Percentiles rank a stretch among this genome's conserved stretches.
phyloP scores from a whole-genome alignment of 495 filamentous ascomycete genomes.

The Chaetomium fimeti region DNA sequence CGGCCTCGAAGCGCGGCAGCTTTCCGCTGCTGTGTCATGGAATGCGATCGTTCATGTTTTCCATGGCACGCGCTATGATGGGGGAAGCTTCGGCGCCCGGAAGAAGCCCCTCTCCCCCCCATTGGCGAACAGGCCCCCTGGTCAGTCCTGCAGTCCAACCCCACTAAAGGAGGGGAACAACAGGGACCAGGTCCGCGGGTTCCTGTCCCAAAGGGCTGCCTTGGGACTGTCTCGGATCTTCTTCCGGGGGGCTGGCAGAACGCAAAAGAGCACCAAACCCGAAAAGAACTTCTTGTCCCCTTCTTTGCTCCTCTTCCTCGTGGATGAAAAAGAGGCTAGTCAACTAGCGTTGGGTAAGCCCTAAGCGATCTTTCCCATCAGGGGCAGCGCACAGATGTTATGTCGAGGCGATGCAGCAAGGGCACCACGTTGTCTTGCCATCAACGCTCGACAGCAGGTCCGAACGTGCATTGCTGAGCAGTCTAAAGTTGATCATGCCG shows the following conservation, averaged over 20 bases:
- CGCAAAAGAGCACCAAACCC: constrained; percentile 6
- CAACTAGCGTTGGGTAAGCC: background rate
- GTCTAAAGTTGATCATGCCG: constrained; percentile 9
- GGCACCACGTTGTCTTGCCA: constrained; percentile 23
- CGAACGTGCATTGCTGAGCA: constrained; percentile 5
- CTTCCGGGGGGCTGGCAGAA: background rate
- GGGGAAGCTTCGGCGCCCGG: background rate
- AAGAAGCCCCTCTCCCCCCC: background rate
- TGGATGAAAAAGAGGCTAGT: background rate
- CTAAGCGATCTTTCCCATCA: constrained; percentile 10
- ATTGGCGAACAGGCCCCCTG: background rate
- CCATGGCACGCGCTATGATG: background rate
- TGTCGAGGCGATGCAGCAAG: background rate
- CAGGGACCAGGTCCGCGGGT: constrained; percentile 23
- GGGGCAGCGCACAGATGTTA: constrained; percentile 2
- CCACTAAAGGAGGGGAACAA: constrained; percentile 2
- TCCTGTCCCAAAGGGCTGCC: constrained; percentile 5
- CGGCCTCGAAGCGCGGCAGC: background rate
- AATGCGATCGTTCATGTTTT: constrained; percentile 6
- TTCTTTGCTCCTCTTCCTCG: background rate
- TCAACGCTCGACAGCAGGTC: constrained; percentile 8
- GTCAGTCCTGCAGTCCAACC: background rate
- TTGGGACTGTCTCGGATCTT: constrained; percentile 24
- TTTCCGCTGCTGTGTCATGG: constrained; percentile 8
- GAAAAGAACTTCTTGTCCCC: background rate